Conservation (phyloP, 192 early-diverging fungal species). For the Linnemannia elongata region DNA sequence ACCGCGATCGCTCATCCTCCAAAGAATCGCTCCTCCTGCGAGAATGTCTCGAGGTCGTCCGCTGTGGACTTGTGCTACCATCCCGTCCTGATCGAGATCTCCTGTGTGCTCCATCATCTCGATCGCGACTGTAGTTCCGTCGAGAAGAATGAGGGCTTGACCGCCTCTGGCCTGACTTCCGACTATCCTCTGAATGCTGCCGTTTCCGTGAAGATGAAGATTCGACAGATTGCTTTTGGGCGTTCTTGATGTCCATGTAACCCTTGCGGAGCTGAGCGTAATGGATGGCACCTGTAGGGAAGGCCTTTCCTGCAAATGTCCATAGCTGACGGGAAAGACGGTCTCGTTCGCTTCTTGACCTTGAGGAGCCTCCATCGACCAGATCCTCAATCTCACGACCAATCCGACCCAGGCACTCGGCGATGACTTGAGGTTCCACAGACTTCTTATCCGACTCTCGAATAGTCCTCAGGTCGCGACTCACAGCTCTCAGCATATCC, state of each 20-base stretch:
- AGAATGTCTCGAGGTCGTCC: slow-evolving; percentile 35
- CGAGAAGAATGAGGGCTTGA: slow-evolving; percentile 66
- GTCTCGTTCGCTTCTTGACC: slow-evolving; percentile 64
- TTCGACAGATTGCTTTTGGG: slow-evolving; percentile 24
- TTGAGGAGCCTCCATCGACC: slow-evolving; percentile 30
- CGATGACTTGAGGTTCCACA: slow-evolving; percentile 61
- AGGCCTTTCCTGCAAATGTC: slow-evolving; percentile 69
- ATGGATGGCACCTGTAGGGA: slow-evolving; percentile 67
- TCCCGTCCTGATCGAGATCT: slow-evolving; percentile 31
- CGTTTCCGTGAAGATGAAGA: slow-evolving; percentile 53
- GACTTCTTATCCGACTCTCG: slow-evolving; percentile 49
- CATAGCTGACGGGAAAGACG: slow-evolving; percentile 64
- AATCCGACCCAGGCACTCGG: slow-evolving; percentile 66
- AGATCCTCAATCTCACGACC: slow-evolving; percentile 68
- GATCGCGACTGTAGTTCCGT: slow-evolving; percentile 69
- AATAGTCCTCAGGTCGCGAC: slow-evolving; percentile 47
- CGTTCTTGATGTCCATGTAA: slow-evolving; percentile 43
- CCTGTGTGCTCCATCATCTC: slow-evolving; percentile 52
- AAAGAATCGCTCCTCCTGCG: slow-evolving; percentile 43
- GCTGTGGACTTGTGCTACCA: slow-evolving; percentile 28
- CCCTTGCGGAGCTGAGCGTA: slow-evolving; percentile 58
- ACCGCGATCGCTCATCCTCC: slow-evolving; percentile 41
- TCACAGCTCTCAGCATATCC: slow-evolving; percentile 35
- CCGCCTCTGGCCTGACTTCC: slow-evolving; percentile 73
- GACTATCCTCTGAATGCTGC: slow-evolving; percentile 78